phyloP scores from a whole-genome alignment of 108 stramenopile species.

The Aurantiochytrium sp. region DNA sequence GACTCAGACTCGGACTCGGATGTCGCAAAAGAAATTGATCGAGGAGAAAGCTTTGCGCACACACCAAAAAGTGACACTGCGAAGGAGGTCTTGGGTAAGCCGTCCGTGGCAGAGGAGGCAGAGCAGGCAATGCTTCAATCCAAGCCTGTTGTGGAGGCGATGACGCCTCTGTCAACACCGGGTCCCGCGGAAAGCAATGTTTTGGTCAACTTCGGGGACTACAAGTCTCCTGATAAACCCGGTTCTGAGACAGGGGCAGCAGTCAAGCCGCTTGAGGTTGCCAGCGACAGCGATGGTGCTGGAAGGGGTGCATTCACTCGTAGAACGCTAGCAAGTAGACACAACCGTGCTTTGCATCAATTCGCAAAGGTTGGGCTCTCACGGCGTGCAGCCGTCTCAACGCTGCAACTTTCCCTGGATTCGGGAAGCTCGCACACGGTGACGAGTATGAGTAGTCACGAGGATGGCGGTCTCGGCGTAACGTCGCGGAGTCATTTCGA shows the following conservation, averaged over 20 bases:
- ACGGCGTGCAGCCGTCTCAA: background rate
- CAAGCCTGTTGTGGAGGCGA: too few species aligned
- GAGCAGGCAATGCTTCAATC: too few species aligned
- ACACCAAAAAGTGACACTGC: too few species aligned
- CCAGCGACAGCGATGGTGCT: background rate
- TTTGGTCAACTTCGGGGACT: background rate
- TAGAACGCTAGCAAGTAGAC: background rate
- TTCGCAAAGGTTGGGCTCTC: background rate
- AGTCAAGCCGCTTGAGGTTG: too few species aligned
- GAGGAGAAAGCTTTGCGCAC: too few species aligned
- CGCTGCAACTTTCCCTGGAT: background rate
- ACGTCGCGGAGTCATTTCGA: background rate
- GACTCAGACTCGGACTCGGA: too few species aligned
- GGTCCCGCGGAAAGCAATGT: background rate
- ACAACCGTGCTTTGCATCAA: background rate
- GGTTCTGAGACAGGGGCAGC: background rate
- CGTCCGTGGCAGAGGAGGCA: too few species aligned
- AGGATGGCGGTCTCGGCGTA: background rate
- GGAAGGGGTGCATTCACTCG: background rate
- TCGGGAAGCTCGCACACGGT: background rate
- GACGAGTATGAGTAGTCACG: slow-evolving; percentile 2
- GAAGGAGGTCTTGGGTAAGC: too few species aligned
- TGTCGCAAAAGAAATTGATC: too few species aligned
- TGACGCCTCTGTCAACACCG: too few species aligned
- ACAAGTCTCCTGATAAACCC: background rate